These are phyloP conservation scores for Kwoniella pini DNA, from an alignment of 768 basidiomycete genomes.

Conservation along the genomic window DNA sequence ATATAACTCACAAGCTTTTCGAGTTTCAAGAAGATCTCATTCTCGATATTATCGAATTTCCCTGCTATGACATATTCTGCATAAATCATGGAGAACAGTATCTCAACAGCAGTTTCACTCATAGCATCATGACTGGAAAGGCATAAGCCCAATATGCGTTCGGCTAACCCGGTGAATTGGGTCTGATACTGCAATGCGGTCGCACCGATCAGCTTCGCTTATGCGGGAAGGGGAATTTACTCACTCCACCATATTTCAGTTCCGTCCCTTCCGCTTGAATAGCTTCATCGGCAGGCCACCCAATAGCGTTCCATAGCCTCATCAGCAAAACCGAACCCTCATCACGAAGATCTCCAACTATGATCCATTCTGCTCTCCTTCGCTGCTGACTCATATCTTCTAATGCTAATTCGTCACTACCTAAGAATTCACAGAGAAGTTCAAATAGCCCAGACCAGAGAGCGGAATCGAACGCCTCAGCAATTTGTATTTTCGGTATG, in stretches of 20 bases:
- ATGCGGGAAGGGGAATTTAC: conserved; percentile 43
- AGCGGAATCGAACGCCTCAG: conserved; percentile 68
- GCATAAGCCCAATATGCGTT: conserved; percentile 86
- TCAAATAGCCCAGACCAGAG: conserved; percentile 81
- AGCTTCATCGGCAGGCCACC: conserved; percentile 62
- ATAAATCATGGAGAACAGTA: conserved; percentile 89
- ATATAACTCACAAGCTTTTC: conserved; percentile 86
- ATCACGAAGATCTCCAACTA: conserved; percentile 93
- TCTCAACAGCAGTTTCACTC: conserved; percentile 84
- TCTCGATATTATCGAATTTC: conserved; percentile 85
- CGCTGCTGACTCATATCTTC: conserved; percentile 97
- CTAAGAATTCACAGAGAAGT: conserved; percentile 79
- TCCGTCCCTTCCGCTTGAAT: conserved; percentile 20
- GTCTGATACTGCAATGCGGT: conserved; percentile 64
- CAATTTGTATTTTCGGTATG: conserved; percentile 68
- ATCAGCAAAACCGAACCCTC: conserved; percentile 80
- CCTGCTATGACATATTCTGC: conserved; percentile 79
- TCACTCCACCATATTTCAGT: conserved; percentile 67
- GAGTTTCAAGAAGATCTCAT: conserved; percentile 84
- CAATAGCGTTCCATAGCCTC: conserved; percentile 81
- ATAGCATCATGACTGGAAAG: conserved; percentile 92
- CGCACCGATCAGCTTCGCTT: background rate
- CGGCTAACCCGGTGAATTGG: conserved; percentile 77
- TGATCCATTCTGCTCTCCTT: conserved; percentile 90
- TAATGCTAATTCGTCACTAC: conserved; percentile 87